phyloP scores from a whole-genome alignment of 2,329 filamentous ascomycete species.

The Xylariaceae sp. region DNA sequence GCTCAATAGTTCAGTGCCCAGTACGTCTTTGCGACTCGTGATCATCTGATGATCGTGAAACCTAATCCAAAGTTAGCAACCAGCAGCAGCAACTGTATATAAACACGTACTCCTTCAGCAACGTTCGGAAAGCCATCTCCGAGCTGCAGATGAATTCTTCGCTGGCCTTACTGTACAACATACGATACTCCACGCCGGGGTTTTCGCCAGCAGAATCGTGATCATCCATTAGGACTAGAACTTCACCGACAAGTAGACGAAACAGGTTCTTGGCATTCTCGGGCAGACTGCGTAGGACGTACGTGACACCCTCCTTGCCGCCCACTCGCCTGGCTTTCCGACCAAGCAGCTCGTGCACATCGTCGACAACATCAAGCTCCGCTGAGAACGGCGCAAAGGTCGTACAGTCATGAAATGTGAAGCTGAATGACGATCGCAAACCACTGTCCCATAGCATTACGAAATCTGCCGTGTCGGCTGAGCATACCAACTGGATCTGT shows the following conservation, averaged over 20 bases:
- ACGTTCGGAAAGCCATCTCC: slow-evolving; percentile 89
- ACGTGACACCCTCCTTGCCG: slow-evolving; percentile 86
- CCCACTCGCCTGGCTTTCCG: slow-evolving; percentile 74
- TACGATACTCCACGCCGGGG: slow-evolving; percentile 80
- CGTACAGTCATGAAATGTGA: slow-evolving; percentile 90
- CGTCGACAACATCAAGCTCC: slow-evolving; percentile 82
- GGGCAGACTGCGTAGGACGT: slow-evolving; percentile 83
- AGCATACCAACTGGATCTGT: slow-evolving; percentile 68
- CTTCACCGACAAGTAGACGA: slow-evolving; percentile 76
- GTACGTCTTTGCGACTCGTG: slow-evolving; percentile 76
- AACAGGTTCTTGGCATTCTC: slow-evolving; percentile 91
- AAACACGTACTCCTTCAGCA: slow-evolving; percentile 76
- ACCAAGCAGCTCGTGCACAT: slow-evolving; percentile 82
- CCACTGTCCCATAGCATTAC: slow-evolving; percentile 84
- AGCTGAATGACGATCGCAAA: slow-evolving; percentile 76
- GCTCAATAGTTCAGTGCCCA: slow-evolving; percentile 80
- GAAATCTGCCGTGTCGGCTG: slow-evolving; percentile 84
- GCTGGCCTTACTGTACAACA: slow-evolving; percentile 90
- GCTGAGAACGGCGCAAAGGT: slow-evolving; percentile 73
- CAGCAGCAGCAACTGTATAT: not conserved
- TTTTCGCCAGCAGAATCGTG: slow-evolving; percentile 50
- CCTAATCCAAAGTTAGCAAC: slow-evolving; percentile 34
- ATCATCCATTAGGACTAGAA: slow-evolving; percentile 66
- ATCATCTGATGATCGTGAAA: slow-evolving; percentile 99
- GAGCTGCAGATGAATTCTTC: slow-evolving; percentile 97